Evolutionary conservation across 352 stramenopile genomes (phyloP).

Genomic region (Thraustochytrium striatum): DNA sequence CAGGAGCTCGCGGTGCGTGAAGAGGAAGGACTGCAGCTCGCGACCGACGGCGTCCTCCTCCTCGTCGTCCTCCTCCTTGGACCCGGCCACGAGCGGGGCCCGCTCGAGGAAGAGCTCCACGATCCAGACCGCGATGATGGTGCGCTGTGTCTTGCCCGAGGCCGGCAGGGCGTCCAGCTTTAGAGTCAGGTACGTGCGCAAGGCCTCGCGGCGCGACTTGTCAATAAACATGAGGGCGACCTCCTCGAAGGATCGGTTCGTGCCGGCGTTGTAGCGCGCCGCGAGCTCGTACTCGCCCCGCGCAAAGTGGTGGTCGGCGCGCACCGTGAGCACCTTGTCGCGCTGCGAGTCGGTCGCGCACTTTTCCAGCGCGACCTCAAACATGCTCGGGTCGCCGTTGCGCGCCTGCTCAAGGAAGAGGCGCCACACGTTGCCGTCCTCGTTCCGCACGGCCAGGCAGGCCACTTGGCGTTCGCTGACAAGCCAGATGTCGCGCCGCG

Average conservation of each 20-base stretch:
- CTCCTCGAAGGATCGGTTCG: conserved; percentile 78
- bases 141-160: conserved; percentile 83
- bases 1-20: conserved; percentile 77
- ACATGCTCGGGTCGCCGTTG: conserved; percentile 64
- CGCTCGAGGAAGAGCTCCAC: conserved; percentile 85
- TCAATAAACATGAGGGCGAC: conserved; percentile 84
- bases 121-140: conserved; percentile 84
- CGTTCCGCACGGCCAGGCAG: conserved; percentile 67
- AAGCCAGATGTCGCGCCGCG: conserved; percentile 31
- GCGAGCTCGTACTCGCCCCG: conserved; percentile 73
- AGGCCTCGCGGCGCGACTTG: conserved; percentile 68
- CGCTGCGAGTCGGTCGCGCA: conserved; percentile 73
- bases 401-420: conserved; percentile 78
- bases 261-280: conserved; percentile 79
- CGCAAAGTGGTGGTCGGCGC: conserved; percentile 82
- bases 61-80: conserved; percentile 23
- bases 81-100: conserved; percentile 69
- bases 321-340: conserved; percentile 74
- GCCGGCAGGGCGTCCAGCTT: conserved; percentile 73
- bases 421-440: conserved; percentile 85
- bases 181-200: conserved; percentile 77
- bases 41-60: conserved; percentile 52
- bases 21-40: conserved; percentile 74
- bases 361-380: conserved; percentile 75
- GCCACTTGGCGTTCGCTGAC: conserved; percentile 41